These are phyloP conservation scores for fission yeast (Schizosaccharomyces pombe) DNA, from an alignment of 805 yeast genomes.

Conservation along the genomic window DNA sequence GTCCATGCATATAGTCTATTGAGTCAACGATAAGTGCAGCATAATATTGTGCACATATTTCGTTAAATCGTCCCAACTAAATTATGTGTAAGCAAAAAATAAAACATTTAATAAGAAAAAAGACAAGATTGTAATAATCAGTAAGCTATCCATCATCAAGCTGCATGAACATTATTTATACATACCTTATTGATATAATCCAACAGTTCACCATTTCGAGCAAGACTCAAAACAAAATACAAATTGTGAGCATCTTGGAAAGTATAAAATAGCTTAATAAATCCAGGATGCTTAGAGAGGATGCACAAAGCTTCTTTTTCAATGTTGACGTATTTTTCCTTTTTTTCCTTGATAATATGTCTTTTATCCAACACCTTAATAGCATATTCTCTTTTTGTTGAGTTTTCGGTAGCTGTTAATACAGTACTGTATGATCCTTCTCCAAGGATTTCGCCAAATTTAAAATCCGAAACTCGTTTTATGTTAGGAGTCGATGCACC, in stretches of 20 bases:
- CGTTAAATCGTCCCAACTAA: slow-evolving; percentile 43
- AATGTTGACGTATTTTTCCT: slow-evolving; percentile 84
- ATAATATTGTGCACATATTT: slow-evolving; percentile 53
- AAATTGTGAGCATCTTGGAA: slow-evolving; percentile 77
- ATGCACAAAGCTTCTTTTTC: slow-evolving; percentile 77
- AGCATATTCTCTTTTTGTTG: slow-evolving; percentile 58
- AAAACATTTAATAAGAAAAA: no score
- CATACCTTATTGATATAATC: slow-evolving; percentile 39
- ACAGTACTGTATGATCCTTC: slow-evolving; percentile 90
- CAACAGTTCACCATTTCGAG: slow-evolving; percentile 83
- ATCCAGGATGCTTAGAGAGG: slow-evolving; percentile 82
- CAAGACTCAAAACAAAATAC: slow-evolving; percentile 81
- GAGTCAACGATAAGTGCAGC: slow-evolving; percentile 78
- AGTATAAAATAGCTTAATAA: slow-evolving; percentile 74
- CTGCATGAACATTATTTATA: no score
- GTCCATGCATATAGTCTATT: slow-evolving; percentile 63
- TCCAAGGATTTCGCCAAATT: slow-evolving; percentile 70
- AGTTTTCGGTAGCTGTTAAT: slow-evolving; percentile 57
- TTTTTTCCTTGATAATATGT: slow-evolving; percentile 82
- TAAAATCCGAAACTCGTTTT: slow-evolving; percentile 55
- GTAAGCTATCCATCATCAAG: no score
- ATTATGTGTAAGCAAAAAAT: neutral
- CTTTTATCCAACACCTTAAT: slow-evolving; percentile 75
- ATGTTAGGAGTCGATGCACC: slow-evolving; percentile 10
- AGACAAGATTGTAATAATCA: neutral